Evolutionary conservation across 345 rosid species (phyloP), one percentile per base, ranked within the genome.

Genomic region (Moringa oleifera): DNA sequence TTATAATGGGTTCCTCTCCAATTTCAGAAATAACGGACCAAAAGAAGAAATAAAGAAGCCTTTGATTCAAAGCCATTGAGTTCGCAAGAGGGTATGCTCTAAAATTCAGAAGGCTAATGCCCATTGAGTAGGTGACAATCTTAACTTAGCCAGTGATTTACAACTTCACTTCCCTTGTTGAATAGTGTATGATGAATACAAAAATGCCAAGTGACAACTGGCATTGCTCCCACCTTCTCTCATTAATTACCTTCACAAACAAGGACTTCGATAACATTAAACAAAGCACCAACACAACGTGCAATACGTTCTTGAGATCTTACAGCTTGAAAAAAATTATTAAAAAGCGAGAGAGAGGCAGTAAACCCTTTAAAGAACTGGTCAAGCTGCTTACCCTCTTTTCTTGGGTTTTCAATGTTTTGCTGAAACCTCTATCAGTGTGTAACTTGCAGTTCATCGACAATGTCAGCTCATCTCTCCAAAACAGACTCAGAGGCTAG

Each of bases 401-500:
- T 15, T 19, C 15, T 57, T 65, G 53, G 20, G 59, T 23, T 59
- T 58, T 33, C 12, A 63, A 4, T 57, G 23, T 28, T 24, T 61
- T 46, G 1, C 31, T n/a, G n/a, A n/a, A n/a, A n/a, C n/a, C 62
- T 20, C 6, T 11, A 17, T 24, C 59, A 12, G 13, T 41, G 1
- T 2, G 2, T 41, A 41, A 28, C 8, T 8, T 16, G 12, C 47
- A 41, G 6, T 7, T 41, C 1, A 9, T 41, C 47, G 12, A 41
- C 47, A 11, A 77, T 77, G 83, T 77, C 84, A 17, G 55, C 77
- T 31, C 82, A 73, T 6, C 78, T 81, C 49, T 73, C 80, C 0
- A 88, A 85, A 58, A 83, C 86, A 1, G 85, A 85, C 75, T 85
- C 89, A 0, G 91, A 83, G 55, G 86, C 75, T 45, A 83, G 86